Base-by-base conservation (phyloP, 164 flowering plant species). In the Tetrastigma voinierianum region DNA sequence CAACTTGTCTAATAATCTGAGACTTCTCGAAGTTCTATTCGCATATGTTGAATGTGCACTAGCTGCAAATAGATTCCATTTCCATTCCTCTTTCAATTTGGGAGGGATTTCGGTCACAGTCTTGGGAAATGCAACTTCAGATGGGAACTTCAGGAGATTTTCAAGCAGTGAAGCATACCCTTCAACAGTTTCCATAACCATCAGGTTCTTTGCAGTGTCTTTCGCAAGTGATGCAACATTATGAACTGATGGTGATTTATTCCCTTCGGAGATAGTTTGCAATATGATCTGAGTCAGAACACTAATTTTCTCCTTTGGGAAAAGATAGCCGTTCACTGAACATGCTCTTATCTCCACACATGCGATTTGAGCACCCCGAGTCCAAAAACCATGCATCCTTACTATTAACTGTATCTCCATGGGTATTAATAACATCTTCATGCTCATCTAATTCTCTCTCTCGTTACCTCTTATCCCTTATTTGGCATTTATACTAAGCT, bases 321-420 rank as follows among this genome's bases (percentile, higher is more conserved):
- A 93, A 58, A 96, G 86, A 73, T 77, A 90, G 9, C 99, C 98
- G 73, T 88, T 93, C 67, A 90, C 95, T n/a, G n/a, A n/a, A n/a
- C n/a, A n/a, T n/a, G n/a, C n/a, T n/a, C n/a, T n/a, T n/a, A n/a
- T n/a, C n/a, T n/a, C n/a, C n/a, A n/a, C n/a, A n/a, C n/a, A n/a
- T n/a, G n/a, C n/a, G n/a, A n/a, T n/a, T n/a, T n/a, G n/a, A n/a
- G n/a, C n/a, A n/a, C n/a, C n/a, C n/a, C n/a, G n/a, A n/a, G n/a
- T n/a, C n/a, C n/a, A n/a, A n/a, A n/a, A n/a, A n/a, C n/a, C n/a
- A n/a, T n/a, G n/a, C n/a, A n/a, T n/a, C n/a, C n/a, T n/a, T n/a
- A n/a, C n/a, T n/a, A n/a, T n/a, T n/a, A n/a, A n/a, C n/a, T n/a
- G n/a, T n/a, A n/a, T n/a, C n/a, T n/a, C n/a, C n/a, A n/a, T n/a